Base-by-base conservation (phyloP, 140 eudicot genomes). In the Senecio squalidus region DNA sequence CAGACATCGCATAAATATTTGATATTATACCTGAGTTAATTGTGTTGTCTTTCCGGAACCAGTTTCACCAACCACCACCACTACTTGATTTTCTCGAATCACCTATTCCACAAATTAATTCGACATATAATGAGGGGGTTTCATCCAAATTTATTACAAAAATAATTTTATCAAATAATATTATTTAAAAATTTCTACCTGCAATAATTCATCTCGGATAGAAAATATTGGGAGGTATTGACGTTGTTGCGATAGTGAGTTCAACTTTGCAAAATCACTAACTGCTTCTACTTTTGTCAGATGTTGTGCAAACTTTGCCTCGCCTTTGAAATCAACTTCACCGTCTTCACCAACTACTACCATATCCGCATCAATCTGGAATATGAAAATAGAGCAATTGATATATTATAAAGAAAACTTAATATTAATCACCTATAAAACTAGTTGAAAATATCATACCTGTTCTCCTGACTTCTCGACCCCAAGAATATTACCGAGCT, bases 311-410 rank as follows among this genome's bases (percentile, higher is more conserved):
- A 91, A 91, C 70, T 80, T 91, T 15, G 98, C 95, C 24, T 83
- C 98, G 74, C 75, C 94, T 52, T 86, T 91, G 61, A 91, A 91
- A 81, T 91, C 94, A 69, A 91, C 80, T 68, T 91, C 96, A 53
- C 98, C 98, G 48, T 86, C 83, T 76, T 91, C 94, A 66, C 98
- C 98, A 50, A 91, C 96, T 58, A 62, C 80, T 6, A 96, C 94
- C 49, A 94, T 83, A 78, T 91, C 98, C 33, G 98, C 98, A 79
- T 91, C 98, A 67, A 91, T 77, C 98, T 91, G 65, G 38, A 27
- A 79, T 29, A 11, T 44, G 30, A 58, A 21, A 26, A 31, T 6
- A 33, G 14, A 16, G 41, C 24, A 53, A 46, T 6, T n/a, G 49
- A 22, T 43, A 55, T 14, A 34, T 53, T 38, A 24, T 0, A 1